Evolutionary conservation across 1,139 yeast species (phyloP).

Genomic region (Candida albicans): DNA sequence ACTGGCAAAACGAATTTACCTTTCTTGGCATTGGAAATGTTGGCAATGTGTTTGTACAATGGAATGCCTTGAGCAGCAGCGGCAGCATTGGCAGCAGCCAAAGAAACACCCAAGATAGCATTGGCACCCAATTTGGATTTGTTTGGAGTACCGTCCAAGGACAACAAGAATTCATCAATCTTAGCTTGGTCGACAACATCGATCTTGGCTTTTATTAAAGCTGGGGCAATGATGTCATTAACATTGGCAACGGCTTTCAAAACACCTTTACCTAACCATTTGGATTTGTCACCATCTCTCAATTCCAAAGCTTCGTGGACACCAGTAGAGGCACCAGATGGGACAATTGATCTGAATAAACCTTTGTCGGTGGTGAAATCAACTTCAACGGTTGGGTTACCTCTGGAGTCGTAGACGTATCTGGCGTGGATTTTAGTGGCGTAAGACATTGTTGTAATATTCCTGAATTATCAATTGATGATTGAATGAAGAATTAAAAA

Average conservation of each 20-base stretch:
- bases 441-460: constrained; percentile 30
- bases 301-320: constrained; percentile 92
- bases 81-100: constrained; percentile 92
- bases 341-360: constrained; percentile 88
- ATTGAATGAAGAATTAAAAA: constrained; percentile 11
- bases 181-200: constrained; percentile 78
- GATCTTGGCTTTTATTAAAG: constrained; percentile 68
- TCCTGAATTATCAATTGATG: constrained; percentile 2
- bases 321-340: constrained; percentile 98
- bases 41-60: constrained; percentile 81
- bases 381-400: constrained; percentile 97
- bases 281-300: constrained; percentile 91
- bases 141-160: constrained; percentile 91
- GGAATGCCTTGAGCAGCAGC: constrained; percentile 89
- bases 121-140: constrained; percentile 94
- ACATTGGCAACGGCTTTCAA: constrained; percentile 89
- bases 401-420: constrained; percentile 96
- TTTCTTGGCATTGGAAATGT: constrained; percentile 58
- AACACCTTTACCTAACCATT: constrained; percentile 97
- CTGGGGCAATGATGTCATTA: constrained; percentile 87
- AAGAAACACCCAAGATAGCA: constrained; percentile 92
- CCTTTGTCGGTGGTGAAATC: constrained; percentile 86
- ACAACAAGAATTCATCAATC: constrained; percentile 73
- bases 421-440: constrained; percentile 72
- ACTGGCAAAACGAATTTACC: constrained; percentile 82